Base-by-base conservation (phyloP, 441 rosid species). In the Populus tomentosa region DNA sequence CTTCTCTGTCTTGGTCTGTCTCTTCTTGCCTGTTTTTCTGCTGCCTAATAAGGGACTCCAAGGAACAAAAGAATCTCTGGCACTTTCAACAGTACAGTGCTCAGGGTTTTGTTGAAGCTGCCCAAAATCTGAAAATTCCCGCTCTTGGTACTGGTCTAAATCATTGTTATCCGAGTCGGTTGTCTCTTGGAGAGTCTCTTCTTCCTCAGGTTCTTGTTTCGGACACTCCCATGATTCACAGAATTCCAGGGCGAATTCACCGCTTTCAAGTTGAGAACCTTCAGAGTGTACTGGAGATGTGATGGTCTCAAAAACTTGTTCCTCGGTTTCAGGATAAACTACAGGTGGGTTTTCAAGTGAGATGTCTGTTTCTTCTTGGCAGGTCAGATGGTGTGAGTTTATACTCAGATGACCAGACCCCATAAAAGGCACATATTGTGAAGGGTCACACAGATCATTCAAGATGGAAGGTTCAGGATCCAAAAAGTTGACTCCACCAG, bases 181-280 rank as follows among this genome's bases (percentile, higher is more conserved):
- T 33, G 67, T 80, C 64, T 73, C 72, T 40, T 63, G 73, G 80
- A 89, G 85, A 23, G 6, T 46, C 56, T 46, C 56, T 46, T 86
- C 90, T 87, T 90, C 94, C 63, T 83, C 82, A 2, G 87, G 87
- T 67, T 85, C 92, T 85, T 85, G 86, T 74, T 86, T 82, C 72
- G 81, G 88, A 75, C 78, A 84, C 72, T 90, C 92, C 89, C 89
- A 85, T 42, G 71, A 66, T 67, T 42, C 33, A 42, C 62, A 75
- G 26, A 75, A 90, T 68, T 87, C 85, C 83, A 70, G 83, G 78
- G 90, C 88, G 2, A 74, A 65, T 75, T 88, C 91, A 69, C 81
- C 70, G 69, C 81, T 89, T 83, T 89, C 87, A 63, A 79, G 80
- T 20, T 75, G 83, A 80, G 80, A 82, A 78, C 73, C 68, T 68